Evolutionary conservation across 1,284 basidiomycete species (phyloP).

Genomic region (Leccinum colubrinum): DNA sequence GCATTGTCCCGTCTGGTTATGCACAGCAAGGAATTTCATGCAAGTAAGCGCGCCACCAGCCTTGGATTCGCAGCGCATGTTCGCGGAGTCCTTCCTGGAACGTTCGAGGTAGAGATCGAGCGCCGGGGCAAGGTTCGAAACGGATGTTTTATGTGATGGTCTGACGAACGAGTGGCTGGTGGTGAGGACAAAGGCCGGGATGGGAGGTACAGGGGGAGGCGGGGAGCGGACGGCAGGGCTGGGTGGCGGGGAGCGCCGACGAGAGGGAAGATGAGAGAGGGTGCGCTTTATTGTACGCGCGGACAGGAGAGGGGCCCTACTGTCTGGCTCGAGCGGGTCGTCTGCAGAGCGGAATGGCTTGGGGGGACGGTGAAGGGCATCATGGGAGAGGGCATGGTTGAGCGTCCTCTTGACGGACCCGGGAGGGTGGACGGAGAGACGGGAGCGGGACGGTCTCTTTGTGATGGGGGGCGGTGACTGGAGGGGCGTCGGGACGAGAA

Average conservation of each 20-base stretch:
- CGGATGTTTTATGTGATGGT: conserved; percentile 2
- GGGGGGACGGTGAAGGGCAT: conserved; percentile 11
- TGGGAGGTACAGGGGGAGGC: conserved; percentile 34
- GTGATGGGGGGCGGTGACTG: conserved; percentile 18
- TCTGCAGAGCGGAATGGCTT: conserved; percentile 4
- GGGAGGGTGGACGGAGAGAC: conserved; percentile 3
- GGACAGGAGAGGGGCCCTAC: conserved; percentile 4
- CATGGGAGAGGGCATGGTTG: conserved; percentile 6
- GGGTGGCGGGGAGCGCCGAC: conserved; percentile 31
- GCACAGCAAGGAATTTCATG: conserved; percentile 23
- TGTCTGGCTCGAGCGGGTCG: conserved; percentile 7
- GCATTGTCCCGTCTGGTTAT: conserved; percentile 12
- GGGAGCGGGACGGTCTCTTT: neutral
- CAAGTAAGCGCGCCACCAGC: conserved; percentile 14
- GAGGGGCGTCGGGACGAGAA: conserved; percentile 18
- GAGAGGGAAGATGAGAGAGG: conserved; percentile 10
- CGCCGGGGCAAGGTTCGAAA: neutral
- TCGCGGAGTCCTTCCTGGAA: neutral
- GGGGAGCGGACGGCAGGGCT: conserved; percentile 21
- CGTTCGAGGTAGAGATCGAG: conserved; percentile 17
- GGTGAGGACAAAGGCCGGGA: conserved; percentile 25
- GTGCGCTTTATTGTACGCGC: conserved; percentile 13
- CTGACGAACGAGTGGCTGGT: conserved; percentile 8
- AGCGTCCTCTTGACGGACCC: conserved; percentile 13
- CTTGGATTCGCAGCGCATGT: conserved; percentile 10